Conservation (phyloP, 2,329 filamentous ascomycete genomes). For the Curvularia hawaiiensis region DNA sequence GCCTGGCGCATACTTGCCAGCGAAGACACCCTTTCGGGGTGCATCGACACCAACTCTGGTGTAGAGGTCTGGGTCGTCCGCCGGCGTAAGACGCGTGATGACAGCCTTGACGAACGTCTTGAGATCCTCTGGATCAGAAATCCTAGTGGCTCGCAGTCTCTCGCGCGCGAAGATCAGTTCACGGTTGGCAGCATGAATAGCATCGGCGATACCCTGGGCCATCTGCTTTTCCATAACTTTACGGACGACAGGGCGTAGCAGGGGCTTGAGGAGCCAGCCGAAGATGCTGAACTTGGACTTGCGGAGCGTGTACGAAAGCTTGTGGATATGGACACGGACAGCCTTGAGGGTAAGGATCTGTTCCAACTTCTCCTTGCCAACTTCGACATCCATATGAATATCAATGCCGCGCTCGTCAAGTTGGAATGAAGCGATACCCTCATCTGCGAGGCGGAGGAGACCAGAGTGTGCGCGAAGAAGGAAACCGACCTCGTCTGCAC, state of each 20-base stretch:
- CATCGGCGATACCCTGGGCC: constrained; percentile 70
- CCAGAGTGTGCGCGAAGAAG: constrained; percentile 82
- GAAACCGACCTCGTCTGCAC: constrained; percentile 87
- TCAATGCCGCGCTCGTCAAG: constrained; percentile 89
- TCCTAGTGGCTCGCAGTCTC: constrained; percentile 80
- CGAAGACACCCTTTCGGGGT: constrained; percentile 70
- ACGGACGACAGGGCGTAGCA: constrained; percentile 80
- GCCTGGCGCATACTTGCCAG: constrained; percentile 83
- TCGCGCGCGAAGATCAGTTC: constrained; percentile 88
- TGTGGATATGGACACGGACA: constrained; percentile 83
- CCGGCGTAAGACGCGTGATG: constrained; percentile 73
- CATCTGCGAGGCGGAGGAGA: constrained; percentile 74
- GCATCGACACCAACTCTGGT: constrained; percentile 71
- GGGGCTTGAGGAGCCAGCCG: constrained; percentile 81
- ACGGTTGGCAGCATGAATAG: constrained; percentile 75
- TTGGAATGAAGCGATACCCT: constrained; percentile 83
- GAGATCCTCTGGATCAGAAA: constrained; percentile 79
- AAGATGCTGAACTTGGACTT: constrained; percentile 78
- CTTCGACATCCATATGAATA: constrained; percentile 81
- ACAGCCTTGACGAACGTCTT: constrained; percentile 84
- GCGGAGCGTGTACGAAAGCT: constrained; percentile 77
- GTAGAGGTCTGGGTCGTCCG: constrained; percentile 77
- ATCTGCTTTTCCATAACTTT: constrained; percentile 81
- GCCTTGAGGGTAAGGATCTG: constrained; percentile 77
- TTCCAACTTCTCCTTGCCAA: constrained; percentile 78